These are phyloP conservation scores for Draba incana DNA, from an alignment of 345 rosid genomes.

Conservation along the genomic window DNA sequence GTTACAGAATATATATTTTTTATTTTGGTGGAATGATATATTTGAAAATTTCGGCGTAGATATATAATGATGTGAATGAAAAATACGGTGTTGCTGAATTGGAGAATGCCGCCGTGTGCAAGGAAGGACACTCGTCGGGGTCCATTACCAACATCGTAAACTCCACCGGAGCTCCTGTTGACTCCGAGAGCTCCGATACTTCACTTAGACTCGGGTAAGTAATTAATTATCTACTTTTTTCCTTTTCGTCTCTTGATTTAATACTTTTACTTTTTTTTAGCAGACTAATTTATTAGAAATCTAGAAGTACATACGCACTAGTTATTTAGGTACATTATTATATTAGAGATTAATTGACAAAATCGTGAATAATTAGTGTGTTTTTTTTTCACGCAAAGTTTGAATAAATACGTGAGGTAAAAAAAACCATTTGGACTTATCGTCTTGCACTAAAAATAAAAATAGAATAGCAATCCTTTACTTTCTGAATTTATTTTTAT, in stretches of 20 bases:
- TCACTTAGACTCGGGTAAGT: slow-evolving; percentile 82
- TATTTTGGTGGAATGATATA: neutral
- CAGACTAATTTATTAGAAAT: no score
- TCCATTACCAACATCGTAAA: slow-evolving; percentile 64
- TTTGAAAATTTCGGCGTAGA: slow-evolving; percentile 23
- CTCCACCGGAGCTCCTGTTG: slow-evolving; percentile 60
- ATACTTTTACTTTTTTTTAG: neutral
- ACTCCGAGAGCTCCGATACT: slow-evolving; percentile 77
- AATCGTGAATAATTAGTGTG: no score
- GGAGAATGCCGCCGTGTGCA: slow-evolving; percentile 48
- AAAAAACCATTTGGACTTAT: no score
- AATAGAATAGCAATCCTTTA: no score
- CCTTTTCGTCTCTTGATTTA: neutral
- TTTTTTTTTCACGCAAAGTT: no score
- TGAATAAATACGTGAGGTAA: no score
- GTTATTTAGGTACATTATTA: no score
- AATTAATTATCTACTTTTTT: neutral
- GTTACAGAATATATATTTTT: neutral
- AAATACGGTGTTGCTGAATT: slow-evolving; percentile 40
- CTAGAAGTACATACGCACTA: no score
- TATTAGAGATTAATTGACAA: no score
- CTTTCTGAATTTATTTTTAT: no score
- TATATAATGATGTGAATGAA: slow-evolving; percentile 23
- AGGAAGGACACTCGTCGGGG: slow-evolving; percentile 84
- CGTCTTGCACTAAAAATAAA: no score